Evolutionary conservation across 805 yeast species (phyloP).

Genomic region (Saturnispora dispora): DNA sequence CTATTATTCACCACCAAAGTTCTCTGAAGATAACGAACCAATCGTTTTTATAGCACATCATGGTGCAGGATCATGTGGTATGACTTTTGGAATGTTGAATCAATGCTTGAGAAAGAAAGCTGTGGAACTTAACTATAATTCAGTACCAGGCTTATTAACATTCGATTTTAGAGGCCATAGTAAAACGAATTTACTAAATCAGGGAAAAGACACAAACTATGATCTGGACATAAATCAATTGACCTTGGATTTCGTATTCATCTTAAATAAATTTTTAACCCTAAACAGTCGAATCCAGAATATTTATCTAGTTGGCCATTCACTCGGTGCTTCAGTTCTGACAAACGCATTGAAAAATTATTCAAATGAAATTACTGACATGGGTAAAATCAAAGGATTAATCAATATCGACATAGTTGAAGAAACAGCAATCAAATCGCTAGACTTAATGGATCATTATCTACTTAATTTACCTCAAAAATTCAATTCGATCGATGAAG

Average conservation of each 20-base stretch:
- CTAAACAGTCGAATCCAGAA: constrained; percentile 10
- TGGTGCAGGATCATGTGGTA: constrained; percentile 89
- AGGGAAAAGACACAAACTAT: constrained; percentile 14
- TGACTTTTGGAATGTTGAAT: constrained; percentile 59
- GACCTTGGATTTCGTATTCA: constrained; percentile 45
- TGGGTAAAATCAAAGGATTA: constrained; percentile 46
- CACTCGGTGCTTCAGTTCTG: constrained; percentile 84
- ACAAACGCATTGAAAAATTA: constrained; percentile 37
- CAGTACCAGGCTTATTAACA: constrained; percentile 51
- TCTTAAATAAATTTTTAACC: constrained; percentile 35
- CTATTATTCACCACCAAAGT: constrained; percentile 46
- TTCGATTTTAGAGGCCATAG: constrained; percentile 91
- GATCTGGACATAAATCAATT: constrained; percentile 43
- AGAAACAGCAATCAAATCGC: constrained; percentile 73
- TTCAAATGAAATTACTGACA: constrained; percentile 14
- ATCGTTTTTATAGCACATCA: constrained; percentile 67
- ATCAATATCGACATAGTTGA: constrained; percentile 87
- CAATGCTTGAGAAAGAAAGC: constrained; percentile 34
- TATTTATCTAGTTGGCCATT: constrained; percentile 73
- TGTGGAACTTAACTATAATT: constrained; percentile 20
- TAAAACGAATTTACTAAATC: constrained; percentile 27
- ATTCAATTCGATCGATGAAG: constrained; percentile 46
- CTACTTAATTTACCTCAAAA: constrained; percentile 52
- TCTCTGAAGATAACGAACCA: constrained; percentile 28
- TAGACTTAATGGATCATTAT: constrained; percentile 58